phyloP scores from a whole-genome alignment of 257 asterid genomes.

The Lantana camara region DNA sequence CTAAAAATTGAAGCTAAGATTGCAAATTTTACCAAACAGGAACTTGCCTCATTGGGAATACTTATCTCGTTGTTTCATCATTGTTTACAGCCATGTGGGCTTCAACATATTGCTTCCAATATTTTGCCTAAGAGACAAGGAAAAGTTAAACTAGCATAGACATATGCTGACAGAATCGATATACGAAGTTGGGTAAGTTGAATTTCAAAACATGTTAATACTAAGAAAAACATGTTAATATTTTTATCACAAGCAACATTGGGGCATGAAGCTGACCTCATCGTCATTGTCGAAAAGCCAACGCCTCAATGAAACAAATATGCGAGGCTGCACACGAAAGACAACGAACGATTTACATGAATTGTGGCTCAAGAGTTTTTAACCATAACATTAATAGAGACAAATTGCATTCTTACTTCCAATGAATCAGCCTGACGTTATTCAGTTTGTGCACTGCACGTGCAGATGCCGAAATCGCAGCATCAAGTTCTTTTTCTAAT shows the following conservation, averaged over 20 bases:
- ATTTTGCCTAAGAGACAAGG: slow-evolving; percentile 65
- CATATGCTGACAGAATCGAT: background rate
- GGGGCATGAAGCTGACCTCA: no score
- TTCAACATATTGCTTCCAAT: slow-evolving; percentile 95
- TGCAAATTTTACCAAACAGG: slow-evolving; percentile 73
- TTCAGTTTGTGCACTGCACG: slow-evolving; percentile 86
- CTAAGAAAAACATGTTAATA: no score
- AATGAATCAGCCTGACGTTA: slow-evolving; percentile 95
- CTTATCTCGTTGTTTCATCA: slow-evolving; percentile 84
- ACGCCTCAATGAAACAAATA: no score
- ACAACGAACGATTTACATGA: no score
- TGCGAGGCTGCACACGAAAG: no score
- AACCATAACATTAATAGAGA: no score
- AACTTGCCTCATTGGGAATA: slow-evolving; percentile 90
- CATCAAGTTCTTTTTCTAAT: slow-evolving; percentile 87
- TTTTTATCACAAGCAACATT: no score
- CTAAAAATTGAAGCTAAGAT: background rate
- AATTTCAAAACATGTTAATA: no score
- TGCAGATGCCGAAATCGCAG: slow-evolving; percentile 95
- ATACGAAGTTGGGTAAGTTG: background rate
- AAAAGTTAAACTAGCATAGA: slow-evolving; percentile 14
- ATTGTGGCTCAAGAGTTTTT: no score
- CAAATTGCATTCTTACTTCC: no score
- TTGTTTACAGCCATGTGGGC: slow-evolving; percentile 87
- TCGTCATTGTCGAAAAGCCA: no score